These are phyloP conservation scores for Linderniella brevidens DNA, from an alignment of 257 asterid genomes.

Conservation along the genomic window DNA sequence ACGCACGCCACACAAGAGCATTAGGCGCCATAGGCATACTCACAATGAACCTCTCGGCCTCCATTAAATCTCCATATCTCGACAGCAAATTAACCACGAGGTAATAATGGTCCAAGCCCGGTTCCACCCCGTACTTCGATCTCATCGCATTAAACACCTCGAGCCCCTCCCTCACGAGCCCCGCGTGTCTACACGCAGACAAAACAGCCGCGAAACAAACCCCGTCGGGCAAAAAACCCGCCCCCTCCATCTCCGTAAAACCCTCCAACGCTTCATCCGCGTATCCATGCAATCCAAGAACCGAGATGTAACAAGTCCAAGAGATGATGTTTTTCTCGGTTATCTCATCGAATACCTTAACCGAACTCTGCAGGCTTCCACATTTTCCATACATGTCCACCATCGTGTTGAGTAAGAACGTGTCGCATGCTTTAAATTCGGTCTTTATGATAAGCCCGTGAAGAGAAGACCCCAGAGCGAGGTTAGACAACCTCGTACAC, in stretches of 20 bases:
- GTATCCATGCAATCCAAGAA: conserved; percentile 56
- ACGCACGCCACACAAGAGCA: conserved; percentile 63
- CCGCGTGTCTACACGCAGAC: conserved; percentile 80
- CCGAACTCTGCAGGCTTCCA: conserved; percentile 36
- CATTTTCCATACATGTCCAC: conserved; percentile 87
- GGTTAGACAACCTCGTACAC: conserved; percentile 47
- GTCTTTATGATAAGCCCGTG: conserved; percentile 43
- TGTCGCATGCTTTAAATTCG: conserved; percentile 30
- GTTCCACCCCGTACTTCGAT: conserved; percentile 35
- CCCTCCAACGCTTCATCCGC: conserved; percentile 42
- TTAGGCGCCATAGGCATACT: conserved; percentile 73
- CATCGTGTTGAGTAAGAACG: conserved; percentile 47
- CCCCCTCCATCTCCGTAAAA: conserved; percentile 43
- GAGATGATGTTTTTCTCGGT: conserved; percentile 32
- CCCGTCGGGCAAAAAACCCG: conserved; percentile 45
- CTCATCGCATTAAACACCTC: conserved; percentile 41
- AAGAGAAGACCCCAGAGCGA: conserved; percentile 67
- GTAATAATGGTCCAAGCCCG: conserved; percentile 62
- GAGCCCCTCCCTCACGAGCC: conserved; percentile 63
- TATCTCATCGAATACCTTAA: conserved; percentile 43
- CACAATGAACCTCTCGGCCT: conserved; percentile 55
- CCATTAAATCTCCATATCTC: conserved; percentile 43
- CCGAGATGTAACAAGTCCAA: conserved; percentile 57
- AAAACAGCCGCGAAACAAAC: conserved; percentile 43
- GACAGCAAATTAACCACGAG: conserved; percentile 55